phyloP scores from a whole-genome alignment of 305 asterid species.

The Withania somnifera region DNA sequence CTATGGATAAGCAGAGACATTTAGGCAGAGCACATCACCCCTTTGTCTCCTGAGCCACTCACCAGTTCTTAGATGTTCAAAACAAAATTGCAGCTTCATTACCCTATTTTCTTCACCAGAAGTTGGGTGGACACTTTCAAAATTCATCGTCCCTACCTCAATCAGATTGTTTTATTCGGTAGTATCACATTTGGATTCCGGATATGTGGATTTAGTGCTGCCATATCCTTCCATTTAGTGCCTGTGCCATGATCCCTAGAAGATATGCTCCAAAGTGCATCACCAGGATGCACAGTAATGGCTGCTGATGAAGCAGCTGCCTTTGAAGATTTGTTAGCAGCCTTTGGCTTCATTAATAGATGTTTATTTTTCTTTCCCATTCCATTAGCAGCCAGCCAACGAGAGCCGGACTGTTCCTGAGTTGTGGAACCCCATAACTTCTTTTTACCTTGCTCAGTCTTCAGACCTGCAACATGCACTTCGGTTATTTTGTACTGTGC shows the following conservation, averaged over 20 bases:
- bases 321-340: slow-evolving; percentile 21
- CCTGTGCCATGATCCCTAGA: slow-evolving; percentile 53
- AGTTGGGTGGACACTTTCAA: not conserved
- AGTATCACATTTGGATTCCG: slow-evolving; percentile 40
- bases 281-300: slow-evolving; percentile 48
- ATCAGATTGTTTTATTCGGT: slow-evolving; percentile 35
- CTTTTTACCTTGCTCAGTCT: slow-evolving; percentile 54
- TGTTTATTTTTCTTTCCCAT: slow-evolving; percentile 97
- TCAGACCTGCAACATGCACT: slow-evolving; percentile 80
- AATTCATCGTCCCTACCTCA: slow-evolving; percentile 14
- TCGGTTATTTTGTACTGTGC: slow-evolving; percentile 74
- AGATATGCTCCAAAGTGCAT: slow-evolving; percentile 79
- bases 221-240: slow-evolving; percentile 45
- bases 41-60: not conserved
- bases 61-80: not conserved
- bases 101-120: not conserved
- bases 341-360: slow-evolving; percentile 65
- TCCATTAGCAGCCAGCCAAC: slow-evolving; percentile 95
- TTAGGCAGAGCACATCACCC: not conserved
- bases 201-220: slow-evolving; percentile 40
- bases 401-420: slow-evolving; percentile 85
- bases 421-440: slow-evolving; percentile 74
- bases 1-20: not conserved
- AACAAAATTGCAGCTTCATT: not conserved
- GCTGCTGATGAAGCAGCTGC: slow-evolving; percentile 25